A percentile compares a stretch with the other conserved stretches of the same genome.
These are phyloP conservation scores for Solanum ossicruentum DNA, from an alignment of 257 asterid species.

Conservation along the genomic window DNA sequence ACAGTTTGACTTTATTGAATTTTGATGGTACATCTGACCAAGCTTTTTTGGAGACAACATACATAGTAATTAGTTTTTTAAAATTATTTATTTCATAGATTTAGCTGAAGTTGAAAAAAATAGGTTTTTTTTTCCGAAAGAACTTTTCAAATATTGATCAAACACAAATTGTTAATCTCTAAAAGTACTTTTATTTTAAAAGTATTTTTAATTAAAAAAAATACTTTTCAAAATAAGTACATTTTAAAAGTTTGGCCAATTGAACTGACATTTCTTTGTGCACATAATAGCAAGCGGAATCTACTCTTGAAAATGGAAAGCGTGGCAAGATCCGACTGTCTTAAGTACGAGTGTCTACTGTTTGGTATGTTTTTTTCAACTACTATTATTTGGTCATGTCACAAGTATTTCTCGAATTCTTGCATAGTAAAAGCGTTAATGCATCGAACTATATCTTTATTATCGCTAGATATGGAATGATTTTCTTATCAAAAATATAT, in stretches of 20 bases:
- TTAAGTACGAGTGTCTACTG: conserved; percentile 49
- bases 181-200: background rate
- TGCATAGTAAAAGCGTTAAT: background rate
- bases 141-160: background rate
- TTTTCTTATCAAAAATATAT: background rate
- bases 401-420: fast-evolving
- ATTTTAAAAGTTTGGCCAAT: background rate
- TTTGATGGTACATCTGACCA: background rate
- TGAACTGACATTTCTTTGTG: background rate
- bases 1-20: background rate
- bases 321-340: conserved; percentile 11
- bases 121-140: background rate
- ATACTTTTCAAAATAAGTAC: background rate
- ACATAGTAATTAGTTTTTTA: background rate
- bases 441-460: background rate
- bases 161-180: too few species aligned
- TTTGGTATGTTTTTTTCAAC: conserved; percentile 31
- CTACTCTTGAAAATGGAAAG: conserved; percentile 40
- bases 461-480: too few species aligned
- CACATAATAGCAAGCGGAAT: background rate
- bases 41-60: background rate
- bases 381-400: background rate
- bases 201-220: background rate
- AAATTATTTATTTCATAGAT: background rate
- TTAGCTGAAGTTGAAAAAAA: background rate